A percentile compares a stretch with the other conserved stretches of the same genome.
These are phyloP conservation scores for Ogataea corticis DNA, from an alignment of 805 yeast genomes.

Conservation along the genomic window DNA sequence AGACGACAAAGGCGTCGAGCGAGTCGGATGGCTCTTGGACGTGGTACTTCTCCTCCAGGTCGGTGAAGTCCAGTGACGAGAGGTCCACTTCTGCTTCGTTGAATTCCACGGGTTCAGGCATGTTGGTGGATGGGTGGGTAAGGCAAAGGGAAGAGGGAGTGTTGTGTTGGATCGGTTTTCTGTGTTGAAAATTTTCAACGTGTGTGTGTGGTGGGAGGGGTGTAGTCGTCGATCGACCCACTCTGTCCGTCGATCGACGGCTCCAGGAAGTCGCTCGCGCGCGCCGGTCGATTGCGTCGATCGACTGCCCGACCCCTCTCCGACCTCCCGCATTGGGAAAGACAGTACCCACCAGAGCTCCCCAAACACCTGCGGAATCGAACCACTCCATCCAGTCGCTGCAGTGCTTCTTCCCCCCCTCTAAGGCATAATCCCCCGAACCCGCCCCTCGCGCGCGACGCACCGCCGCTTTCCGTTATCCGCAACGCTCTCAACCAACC, in stretches of 20 bases:
- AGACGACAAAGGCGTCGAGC: slow-evolving; percentile 76
- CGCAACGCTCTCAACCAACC: neutral
- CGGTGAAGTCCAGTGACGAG: slow-evolving; percentile 74
- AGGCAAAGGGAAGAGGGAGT: neutral
- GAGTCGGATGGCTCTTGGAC: slow-evolving; percentile 57
- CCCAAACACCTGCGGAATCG: neutral
- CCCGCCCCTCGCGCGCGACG: neutral
- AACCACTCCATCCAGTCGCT: no score
- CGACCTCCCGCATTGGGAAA: slow-evolving; percentile 14
- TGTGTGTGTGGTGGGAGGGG: neutral
- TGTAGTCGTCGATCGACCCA: neutral
- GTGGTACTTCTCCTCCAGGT: slow-evolving; percentile 74
- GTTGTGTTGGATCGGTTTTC: slow-evolving; percentile 2
- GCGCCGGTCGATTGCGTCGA: neutral
- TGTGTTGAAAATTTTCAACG: neutral
- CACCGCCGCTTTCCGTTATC: no score
- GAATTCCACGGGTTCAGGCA: slow-evolving; percentile 29
- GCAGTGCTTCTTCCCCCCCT: no score
- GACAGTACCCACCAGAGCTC: slow-evolving; percentile 1
- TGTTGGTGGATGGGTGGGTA: slow-evolving; percentile 5
- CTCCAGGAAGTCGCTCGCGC: no score
- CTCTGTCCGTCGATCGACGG: neutral
- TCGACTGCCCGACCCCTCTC: neutral
- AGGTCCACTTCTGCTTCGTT: slow-evolving; percentile 45
- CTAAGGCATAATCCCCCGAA: neutral